Evolutionary conservation across 2,329 filamentous ascomycete genomes (phyloP).

Genomic region (Harringtonia lauricola): DNA sequence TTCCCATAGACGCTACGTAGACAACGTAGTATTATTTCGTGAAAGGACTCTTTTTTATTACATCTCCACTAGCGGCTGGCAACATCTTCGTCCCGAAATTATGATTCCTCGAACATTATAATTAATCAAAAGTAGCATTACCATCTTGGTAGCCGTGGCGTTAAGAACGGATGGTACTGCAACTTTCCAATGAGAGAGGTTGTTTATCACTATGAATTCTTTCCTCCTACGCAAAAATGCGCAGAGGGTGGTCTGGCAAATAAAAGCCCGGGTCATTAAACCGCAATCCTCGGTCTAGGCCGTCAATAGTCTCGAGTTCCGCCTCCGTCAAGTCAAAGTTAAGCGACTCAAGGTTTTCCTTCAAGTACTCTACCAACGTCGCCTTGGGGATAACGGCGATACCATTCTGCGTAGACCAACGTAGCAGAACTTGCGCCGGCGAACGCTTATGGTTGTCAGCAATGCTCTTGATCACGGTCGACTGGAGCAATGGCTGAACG

Average conservation of each 20-base stretch:
- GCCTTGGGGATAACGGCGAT: slow-evolving; percentile 70
- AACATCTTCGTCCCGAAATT: too few relatives aligned
- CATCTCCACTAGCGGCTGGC: too few relatives aligned
- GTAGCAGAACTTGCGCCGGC: slow-evolving; percentile 69
- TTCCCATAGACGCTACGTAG: too few relatives aligned
- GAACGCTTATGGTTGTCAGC: slow-evolving; percentile 62
- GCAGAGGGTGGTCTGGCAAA: slow-evolving; percentile 5
- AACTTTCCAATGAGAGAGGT: too few relatives aligned
- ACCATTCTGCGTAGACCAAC: slow-evolving; percentile 80
- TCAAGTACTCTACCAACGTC: slow-evolving; percentile 36
- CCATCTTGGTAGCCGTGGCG: too few relatives aligned
- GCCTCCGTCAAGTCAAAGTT: slow-evolving; percentile 39
- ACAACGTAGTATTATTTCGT: too few relatives aligned
- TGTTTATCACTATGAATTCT: too few relatives aligned
- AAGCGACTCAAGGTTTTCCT: slow-evolving; percentile 44
- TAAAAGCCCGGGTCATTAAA: slow-evolving; percentile 43
- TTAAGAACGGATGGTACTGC: too few relatives aligned
- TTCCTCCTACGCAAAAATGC: slow-evolving; percentile 9
- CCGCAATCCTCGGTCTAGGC: slow-evolving; percentile 39
- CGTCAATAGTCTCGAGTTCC: slow-evolving; percentile 45
- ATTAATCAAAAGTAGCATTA: too few relatives aligned
- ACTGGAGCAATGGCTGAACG: slow-evolving; percentile 52
- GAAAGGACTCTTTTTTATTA: too few relatives aligned
- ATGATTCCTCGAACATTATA: too few relatives aligned
- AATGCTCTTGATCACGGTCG: slow-evolving; percentile 48